These are phyloP conservation scores for Acacia crassicarpa DNA, from an alignment of 306 rosid species.

Conservation along the genomic window DNA sequence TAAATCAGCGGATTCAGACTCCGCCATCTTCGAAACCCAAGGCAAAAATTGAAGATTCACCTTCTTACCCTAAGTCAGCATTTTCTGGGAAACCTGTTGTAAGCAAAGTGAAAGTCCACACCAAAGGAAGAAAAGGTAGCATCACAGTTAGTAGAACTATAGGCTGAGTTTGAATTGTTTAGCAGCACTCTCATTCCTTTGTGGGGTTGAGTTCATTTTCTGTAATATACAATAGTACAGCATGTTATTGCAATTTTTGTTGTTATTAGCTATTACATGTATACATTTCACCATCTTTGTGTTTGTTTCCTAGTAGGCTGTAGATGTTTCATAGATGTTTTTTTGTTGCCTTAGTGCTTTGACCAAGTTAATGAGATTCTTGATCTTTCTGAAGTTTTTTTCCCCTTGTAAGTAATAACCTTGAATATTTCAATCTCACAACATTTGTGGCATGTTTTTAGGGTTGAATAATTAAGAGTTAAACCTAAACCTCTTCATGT, in stretches of 20 bases:
- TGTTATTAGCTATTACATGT: slow-evolving; percentile 24
- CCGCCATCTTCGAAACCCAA: slow-evolving; percentile 74
- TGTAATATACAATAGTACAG: slow-evolving; percentile 32
- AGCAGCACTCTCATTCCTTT: slow-evolving; percentile 7
- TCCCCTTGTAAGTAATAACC: background rate
- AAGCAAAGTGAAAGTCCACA: slow-evolving; percentile 88
- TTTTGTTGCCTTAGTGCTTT: slow-evolving; percentile 23
- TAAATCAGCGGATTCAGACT: slow-evolving; percentile 85
- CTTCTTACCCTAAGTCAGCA: slow-evolving; percentile 81
- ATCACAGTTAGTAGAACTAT: slow-evolving; percentile 94
- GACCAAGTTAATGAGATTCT: slow-evolving; percentile 26
- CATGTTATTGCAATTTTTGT: slow-evolving; percentile 33
- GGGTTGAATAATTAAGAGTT: slow-evolving; percentile 18
- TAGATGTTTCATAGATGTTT: slow-evolving; percentile 16
- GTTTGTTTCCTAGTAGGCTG: slow-evolving; percentile 28
- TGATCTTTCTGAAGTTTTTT: slow-evolving; percentile 1
- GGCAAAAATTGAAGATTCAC: slow-evolving; percentile 57
- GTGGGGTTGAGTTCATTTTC: slow-evolving; percentile 33
- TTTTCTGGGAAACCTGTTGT: slow-evolving; percentile 99
- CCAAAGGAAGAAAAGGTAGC: slow-evolving; percentile 97
- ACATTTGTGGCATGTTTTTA: background rate
- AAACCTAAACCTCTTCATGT: background rate
- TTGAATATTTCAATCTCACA: background rate
- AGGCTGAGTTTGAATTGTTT: slow-evolving; percentile 55
- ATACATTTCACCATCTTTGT: slow-evolving; percentile 38